Evolutionary conservation across 1,284 basidiomycete species (phyloP).

Genomic region (Exobasidium cylindrosporum): DNA sequence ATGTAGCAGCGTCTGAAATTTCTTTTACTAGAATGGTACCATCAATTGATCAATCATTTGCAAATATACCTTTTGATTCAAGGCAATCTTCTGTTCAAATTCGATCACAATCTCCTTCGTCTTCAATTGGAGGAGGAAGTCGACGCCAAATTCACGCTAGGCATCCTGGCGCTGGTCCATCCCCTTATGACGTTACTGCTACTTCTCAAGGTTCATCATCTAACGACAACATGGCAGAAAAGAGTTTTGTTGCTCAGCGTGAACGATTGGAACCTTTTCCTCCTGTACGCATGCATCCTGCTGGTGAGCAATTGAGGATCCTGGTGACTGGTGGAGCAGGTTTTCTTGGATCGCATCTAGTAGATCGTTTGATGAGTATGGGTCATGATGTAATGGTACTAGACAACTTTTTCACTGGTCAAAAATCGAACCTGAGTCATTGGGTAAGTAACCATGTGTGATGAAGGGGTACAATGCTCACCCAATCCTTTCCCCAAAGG

Average conservation of each 20-base stretch:
- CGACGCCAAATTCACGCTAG: neutral
- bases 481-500: constrained; percentile 63
- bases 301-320: constrained; percentile 74
- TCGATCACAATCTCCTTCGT: neutral
- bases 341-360: constrained; percentile 92
- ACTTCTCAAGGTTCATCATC: neutral
- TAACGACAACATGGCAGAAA: neutral
- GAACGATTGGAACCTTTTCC: constrained; percentile 7
- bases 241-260: neutral
- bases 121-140: neutral
- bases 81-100: no score
- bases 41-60: no score
- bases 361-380: constrained; percentile 89
- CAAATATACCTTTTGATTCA: no score
- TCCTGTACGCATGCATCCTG: neutral
- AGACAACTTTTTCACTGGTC: constrained; percentile 98
- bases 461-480: constrained; percentile 23
- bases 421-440: constrained; percentile 75
- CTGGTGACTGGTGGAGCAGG: constrained; percentile 90
- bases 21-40: no score
- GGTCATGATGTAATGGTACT: constrained; percentile 96
- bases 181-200: neutral
- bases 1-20: no score
- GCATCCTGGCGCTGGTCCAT: constrained; percentile 9
- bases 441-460: no score